Evolutionary conservation across 73 alveolate genomes (phyloP), one percentile per base, ranked within the genome.

Genomic region (Urostyla sp.): DNA sequence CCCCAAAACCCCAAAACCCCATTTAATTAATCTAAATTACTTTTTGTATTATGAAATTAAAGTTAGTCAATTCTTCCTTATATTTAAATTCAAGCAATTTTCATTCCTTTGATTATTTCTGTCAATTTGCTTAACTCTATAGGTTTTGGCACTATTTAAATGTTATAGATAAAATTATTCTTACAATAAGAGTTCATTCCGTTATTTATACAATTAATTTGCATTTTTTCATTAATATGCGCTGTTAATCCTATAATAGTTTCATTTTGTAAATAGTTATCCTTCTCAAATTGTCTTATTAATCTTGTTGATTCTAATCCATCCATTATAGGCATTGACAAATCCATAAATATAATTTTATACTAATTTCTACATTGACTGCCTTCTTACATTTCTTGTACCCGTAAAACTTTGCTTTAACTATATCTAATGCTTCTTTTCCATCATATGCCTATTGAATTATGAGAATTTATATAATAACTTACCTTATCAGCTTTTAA

Each of bases 241-340:
- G 52, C 52, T 10, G 52, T 40, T 40, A 40, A 16, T 10, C 52
- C 52, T 10, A 40, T 16, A 11, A 40, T 40, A 40, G 52, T 40
- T 40, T 11, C 16, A 40, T 16, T 40, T 40, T 10, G 52, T 40
- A 11, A 40, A 40, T n/a, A 16, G 52, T 40, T 11, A 40, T 40
- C 20, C 52, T 40, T 40, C 16, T 40, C 52, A 16, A 40, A 16
- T 46, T 55, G 28, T 23, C 26, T 55, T 8, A 55, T 55, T 40
- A 55, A 15, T 8, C n/a, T 27, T 13, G 72, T 6, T 3, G 72
- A 6, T 23, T 55, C 10, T 8, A 24, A 55, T 6, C 72, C 72
- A 26, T 55, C 72, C 38, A 55, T n/a, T 3, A 55, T 26, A 5
- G 72, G 72, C 72, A 55, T 55, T 8, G 72, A 55, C 24, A 55